phyloP scores from a whole-genome alignment of 805 yeast genomes.

The Cyberlindnera meyerae region DNA sequence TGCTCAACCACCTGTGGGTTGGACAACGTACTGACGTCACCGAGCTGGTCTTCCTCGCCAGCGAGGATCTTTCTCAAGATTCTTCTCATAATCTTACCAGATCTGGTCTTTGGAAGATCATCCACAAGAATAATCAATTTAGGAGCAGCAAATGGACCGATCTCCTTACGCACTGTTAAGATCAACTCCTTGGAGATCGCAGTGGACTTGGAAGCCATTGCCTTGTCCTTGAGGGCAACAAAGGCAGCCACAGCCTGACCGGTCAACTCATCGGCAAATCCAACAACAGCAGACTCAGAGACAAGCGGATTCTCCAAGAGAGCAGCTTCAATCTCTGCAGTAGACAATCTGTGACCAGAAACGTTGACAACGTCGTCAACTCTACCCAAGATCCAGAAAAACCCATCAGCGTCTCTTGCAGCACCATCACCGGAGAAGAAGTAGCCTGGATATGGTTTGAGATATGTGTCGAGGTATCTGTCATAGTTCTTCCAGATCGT shows the following conservation, averaged over 20 bases:
- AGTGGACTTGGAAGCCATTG: conserved; percentile 16
- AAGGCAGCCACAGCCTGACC: conserved; percentile 98
- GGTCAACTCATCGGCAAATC: conserved; percentile 89
- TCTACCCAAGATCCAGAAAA: conserved; percentile 96
- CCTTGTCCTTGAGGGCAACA: conserved; percentile 68
- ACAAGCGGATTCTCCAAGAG: conserved; percentile 73
- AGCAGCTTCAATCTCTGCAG: conserved; percentile 96
- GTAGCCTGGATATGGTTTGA: conserved; percentile 87
- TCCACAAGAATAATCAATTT: conserved; percentile 76
- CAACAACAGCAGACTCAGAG: conserved; percentile 95
- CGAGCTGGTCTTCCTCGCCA: conserved; percentile 88
- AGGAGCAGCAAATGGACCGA: conserved; percentile 92
- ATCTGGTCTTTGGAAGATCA: conserved; percentile 96
- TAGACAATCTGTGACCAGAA: conserved; percentile 95
- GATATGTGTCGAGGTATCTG: conserved; percentile 85
- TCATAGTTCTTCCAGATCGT: conserved; percentile 86
- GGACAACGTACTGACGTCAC: conserved; percentile 85
- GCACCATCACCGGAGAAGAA: conserved; percentile 99
- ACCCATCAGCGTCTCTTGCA: conserved; percentile 94
- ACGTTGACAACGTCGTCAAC: conserved; percentile 98
- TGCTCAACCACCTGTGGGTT: conserved; percentile 81
- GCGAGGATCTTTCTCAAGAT: conserved; percentile 88
- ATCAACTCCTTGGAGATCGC: conserved; percentile 50
- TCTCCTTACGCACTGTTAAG: conserved; percentile 84
- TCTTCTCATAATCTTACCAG: conserved; percentile 98